Evolutionary conservation across 2,329 filamentous ascomycete genomes (phyloP).

Genomic region (Sphaerulina vaccinii): DNA sequence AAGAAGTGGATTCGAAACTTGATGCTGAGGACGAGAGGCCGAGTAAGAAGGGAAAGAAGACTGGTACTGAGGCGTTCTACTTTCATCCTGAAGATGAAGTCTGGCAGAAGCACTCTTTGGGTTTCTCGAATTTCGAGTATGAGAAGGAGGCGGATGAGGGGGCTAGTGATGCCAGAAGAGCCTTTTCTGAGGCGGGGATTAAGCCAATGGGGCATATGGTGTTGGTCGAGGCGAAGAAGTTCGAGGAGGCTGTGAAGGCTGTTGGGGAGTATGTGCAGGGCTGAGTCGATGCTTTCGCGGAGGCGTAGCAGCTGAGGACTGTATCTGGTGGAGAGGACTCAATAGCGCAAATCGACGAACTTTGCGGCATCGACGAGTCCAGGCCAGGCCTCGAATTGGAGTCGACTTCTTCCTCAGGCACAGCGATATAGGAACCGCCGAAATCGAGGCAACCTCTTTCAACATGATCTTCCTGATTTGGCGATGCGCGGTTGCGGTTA

Average conservation of each 20-base stretch:
- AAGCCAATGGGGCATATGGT: conserved; percentile 81
- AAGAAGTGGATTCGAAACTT: conserved; percentile 78
- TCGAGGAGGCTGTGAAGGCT: conserved; percentile 72
- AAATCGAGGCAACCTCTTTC: no score
- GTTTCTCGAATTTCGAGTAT: conserved; percentile 70
- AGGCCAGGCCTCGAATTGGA: no score
- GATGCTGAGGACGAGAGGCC: conserved; percentile 64
- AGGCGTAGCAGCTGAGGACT: no score
- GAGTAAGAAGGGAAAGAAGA: conserved; percentile 62
- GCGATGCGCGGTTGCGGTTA: no score
- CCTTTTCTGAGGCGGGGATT: conserved; percentile 91
- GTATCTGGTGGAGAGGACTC: no score
- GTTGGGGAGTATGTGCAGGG: conserved; percentile 68
- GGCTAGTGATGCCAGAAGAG: conserved; percentile 84
- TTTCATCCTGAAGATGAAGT: conserved; percentile 97
- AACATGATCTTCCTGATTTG: no score
- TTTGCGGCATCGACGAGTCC: no score
- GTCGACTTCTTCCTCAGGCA: no score
- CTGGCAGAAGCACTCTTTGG: conserved; percentile 71
- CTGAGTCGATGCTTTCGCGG: neutral
- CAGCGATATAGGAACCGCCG: no score
- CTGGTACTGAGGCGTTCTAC: conserved; percentile 66
- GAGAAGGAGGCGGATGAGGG: conserved; percentile 74
- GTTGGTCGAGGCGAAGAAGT: conserved; percentile 76
- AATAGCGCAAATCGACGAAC: no score